Percentiles rank a stretch among this genome's conserved stretches.
phyloP scores from a whole-genome alignment of 106 monocot species.

The Acorus gramineus region DNA sequence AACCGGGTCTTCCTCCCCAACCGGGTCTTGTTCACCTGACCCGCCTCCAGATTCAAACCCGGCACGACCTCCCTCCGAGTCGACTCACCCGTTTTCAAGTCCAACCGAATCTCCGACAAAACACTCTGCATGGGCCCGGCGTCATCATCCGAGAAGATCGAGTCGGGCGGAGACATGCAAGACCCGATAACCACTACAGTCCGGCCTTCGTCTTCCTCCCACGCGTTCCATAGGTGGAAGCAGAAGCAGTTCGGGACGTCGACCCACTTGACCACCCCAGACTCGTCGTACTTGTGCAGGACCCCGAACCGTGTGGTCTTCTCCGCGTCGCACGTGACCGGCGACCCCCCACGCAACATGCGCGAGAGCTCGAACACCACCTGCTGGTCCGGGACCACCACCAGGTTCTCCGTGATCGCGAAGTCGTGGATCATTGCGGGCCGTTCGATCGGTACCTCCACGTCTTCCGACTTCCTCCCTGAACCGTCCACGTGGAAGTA shows the following conservation, averaged over 20 bases:
- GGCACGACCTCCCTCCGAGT: constrained; percentile 18
- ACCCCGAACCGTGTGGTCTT: constrained; percentile 45
- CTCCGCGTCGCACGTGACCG: constrained; percentile 22
- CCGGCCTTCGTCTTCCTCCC: constrained; percentile 23
- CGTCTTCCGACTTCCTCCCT: constrained; percentile 32
- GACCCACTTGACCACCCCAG: constrained; percentile 17
- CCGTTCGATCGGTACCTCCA: constrained; percentile 24
- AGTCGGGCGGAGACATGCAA: constrained; percentile 42
- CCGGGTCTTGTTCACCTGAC: constrained; percentile 30
- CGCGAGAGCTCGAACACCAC: constrained; percentile 35
- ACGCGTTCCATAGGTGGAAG: constrained; percentile 53
- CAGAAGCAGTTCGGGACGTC: constrained; percentile 37
- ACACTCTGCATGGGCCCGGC: constrained; percentile 9
- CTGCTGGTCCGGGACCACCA: constrained; percentile 39
- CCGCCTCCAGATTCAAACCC: constrained; percentile 40
- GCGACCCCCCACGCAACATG: constrained; percentile 44
- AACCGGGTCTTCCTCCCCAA: constrained; percentile 37
- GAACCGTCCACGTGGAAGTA: constrained; percentile 23
- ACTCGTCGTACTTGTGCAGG: constrained; percentile 30
- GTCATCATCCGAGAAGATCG: constrained; percentile 12
- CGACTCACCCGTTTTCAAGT: constrained; percentile 21
- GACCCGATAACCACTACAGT: constrained; percentile 31
- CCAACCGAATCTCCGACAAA: constrained; percentile 35
- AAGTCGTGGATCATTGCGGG: constrained; percentile 61
- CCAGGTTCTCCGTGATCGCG: constrained; percentile 47